Percentiles rank a stretch among this genome's conserved stretches.
Evolutionary conservation across 192 early-diverging fungal genomes (phyloP).

Genomic region (Kappamyces sp.): DNA sequence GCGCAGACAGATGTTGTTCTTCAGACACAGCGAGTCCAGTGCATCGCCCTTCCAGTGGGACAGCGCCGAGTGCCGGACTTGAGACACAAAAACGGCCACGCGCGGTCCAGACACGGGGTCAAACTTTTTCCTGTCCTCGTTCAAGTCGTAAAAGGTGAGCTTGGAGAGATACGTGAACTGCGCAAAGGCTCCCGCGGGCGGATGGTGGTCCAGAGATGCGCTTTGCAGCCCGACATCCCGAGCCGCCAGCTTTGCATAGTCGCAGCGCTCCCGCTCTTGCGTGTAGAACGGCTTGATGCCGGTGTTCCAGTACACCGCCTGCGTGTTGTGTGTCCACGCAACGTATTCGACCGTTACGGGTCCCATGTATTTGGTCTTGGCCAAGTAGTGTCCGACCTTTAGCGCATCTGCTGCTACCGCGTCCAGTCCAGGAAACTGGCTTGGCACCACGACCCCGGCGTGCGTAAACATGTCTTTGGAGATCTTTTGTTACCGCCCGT

Average conservation of each 20-base stretch:
- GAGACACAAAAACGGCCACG: too few relatives aligned
- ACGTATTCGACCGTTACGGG: not conserved
- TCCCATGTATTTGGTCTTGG: constrained; percentile 1
- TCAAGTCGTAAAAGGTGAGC: too few relatives aligned
- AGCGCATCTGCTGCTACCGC: not conserved
- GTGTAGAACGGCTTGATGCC: constrained; percentile 10
- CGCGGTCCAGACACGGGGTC: too few relatives aligned
- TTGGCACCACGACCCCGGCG: not conserved
- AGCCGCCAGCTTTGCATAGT: not conserved
- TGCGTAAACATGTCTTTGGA: not conserved
- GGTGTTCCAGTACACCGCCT: not conserved
- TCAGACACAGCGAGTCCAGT: too few relatives aligned
- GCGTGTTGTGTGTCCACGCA: not conserved
- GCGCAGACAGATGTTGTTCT: too few relatives aligned
- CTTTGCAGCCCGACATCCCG: not conserved
- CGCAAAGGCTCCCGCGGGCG: too few relatives aligned
- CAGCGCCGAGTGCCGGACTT: too few relatives aligned
- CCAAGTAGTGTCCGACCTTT: not conserved
- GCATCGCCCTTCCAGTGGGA: too few relatives aligned
- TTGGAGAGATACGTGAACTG: too few relatives aligned
- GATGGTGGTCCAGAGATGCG: not conserved
- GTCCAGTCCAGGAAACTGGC: not conserved
- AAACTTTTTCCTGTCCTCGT: too few relatives aligned
- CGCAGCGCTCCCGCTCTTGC: not conserved
- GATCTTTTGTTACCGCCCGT: not conserved